These are phyloP conservation scores for Magnaporthales sp. DNA, from an alignment of 2,329 filamentous ascomycete species.

Conservation along the genomic window DNA sequence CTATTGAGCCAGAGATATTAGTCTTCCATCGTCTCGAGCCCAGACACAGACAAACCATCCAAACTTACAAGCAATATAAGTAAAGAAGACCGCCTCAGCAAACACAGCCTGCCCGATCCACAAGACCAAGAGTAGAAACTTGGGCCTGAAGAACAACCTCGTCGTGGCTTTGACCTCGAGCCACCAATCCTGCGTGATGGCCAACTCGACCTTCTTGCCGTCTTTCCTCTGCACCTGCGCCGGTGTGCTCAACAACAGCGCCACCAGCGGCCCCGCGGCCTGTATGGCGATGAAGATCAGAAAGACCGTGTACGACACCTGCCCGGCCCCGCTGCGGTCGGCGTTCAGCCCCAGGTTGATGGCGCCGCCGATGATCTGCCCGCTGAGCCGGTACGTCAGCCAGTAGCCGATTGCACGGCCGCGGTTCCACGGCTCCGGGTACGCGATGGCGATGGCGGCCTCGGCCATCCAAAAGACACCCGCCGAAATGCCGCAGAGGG, in stretches of 20 bases:
- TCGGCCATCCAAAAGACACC: conserved; percentile 72
- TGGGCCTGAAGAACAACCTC: conserved; percentile 48
- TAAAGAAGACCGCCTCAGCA: conserved; percentile 18
- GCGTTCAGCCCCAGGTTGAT: conserved; percentile 62
- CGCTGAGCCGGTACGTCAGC: conserved; percentile 44
- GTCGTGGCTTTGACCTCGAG: conserved; percentile 51
- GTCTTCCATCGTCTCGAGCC: not conserved
- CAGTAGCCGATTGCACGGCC: conserved; percentile 60
- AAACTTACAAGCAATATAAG: not conserved
- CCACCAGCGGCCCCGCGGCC: conserved; percentile 54
- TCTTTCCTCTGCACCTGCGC: conserved; percentile 56
- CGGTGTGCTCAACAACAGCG: conserved; percentile 52
- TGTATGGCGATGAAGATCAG: conserved; percentile 65
- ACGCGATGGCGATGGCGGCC: conserved; percentile 62
- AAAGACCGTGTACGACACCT: conserved; percentile 61
- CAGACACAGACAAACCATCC: not conserved
- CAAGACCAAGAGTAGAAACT: conserved; percentile 55
- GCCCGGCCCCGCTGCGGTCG: conserved; percentile 36
- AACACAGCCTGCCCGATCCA: conserved; percentile 66
- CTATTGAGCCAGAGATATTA: too few relatives aligned
- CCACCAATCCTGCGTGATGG: conserved; percentile 46
- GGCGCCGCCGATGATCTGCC: conserved; percentile 63
- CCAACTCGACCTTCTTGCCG: conserved; percentile 50
- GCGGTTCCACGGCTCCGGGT: conserved; percentile 61
- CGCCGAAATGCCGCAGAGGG: conserved; percentile 60